phyloP scores from a whole-genome alignment of 2,329 filamentous ascomycete species.

The Colletotrichum orchidophilum region DNA sequence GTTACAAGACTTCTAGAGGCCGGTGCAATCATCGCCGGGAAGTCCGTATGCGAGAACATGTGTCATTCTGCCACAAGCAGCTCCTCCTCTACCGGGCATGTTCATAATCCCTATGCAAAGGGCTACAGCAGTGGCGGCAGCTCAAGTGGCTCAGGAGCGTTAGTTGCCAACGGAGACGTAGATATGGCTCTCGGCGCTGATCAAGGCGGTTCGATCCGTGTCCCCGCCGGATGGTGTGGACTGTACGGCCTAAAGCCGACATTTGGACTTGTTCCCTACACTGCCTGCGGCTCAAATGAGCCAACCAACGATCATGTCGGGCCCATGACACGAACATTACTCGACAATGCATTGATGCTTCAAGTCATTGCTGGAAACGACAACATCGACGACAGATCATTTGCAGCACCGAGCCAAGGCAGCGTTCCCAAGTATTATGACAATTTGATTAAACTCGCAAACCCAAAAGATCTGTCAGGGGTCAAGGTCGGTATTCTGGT shows the following conservation, averaged over 20 bases:
- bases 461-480: slow-evolving; percentile 47
- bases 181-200: slow-evolving; percentile 43
- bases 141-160: slow-evolving; percentile 43
- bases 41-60: slow-evolving; percentile 42
- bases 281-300: slow-evolving; percentile 49
- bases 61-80: slow-evolving; percentile 42
- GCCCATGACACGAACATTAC: slow-evolving; percentile 50
- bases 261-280: slow-evolving; percentile 54
- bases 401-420: slow-evolving; percentile 46
- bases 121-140: slow-evolving; percentile 42
- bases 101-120: slow-evolving; percentile 40
- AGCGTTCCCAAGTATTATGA: slow-evolving; percentile 47
- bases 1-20: slow-evolving; percentile 35
- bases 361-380: slow-evolving; percentile 54
- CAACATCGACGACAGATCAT: slow-evolving; percentile 49
- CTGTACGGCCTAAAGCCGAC: slow-evolving; percentile 51
- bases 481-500: slow-evolving; percentile 48
- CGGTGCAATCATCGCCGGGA: slow-evolving; percentile 39
- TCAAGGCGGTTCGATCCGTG: slow-evolving; percentile 44
- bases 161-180: slow-evolving; percentile 39
- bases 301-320: slow-evolving; percentile 56
- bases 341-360: slow-evolving; percentile 51
- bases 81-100: slow-evolving; percentile 41
- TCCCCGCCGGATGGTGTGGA: slow-evolving; percentile 43
- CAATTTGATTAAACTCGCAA: slow-evolving; percentile 48